Percentiles rank a stretch among this genome's conserved stretches.
These are phyloP conservation scores for Lipomyces lipofer DNA, from an alignment of 805 yeast species.

Conservation along the genomic window DNA sequence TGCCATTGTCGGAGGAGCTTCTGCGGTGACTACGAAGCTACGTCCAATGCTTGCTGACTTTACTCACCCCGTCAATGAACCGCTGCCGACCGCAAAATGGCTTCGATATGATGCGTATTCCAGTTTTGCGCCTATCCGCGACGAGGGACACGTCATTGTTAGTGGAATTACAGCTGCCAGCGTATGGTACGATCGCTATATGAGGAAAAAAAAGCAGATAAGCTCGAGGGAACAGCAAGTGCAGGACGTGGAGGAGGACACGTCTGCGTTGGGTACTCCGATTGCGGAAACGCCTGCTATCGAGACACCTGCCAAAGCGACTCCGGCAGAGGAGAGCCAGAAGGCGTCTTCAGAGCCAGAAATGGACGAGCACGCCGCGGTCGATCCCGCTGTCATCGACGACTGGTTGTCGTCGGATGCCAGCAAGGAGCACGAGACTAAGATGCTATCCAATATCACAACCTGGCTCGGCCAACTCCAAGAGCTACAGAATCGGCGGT, in stretches of 20 bases:
- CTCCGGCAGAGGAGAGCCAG: conserved; percentile 21
- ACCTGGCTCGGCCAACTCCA: conserved; percentile 52
- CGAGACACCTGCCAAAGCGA: conserved; percentile 7
- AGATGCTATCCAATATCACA: conserved; percentile 47
- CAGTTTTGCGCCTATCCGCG: conserved; percentile 66
- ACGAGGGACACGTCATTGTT: conserved; percentile 58
- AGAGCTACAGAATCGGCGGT: conserved; percentile 51
- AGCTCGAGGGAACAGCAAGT: conserved; percentile 3
- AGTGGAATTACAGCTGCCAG: conserved; percentile 41
- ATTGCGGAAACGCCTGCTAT: not conserved
- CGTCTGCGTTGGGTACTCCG: not conserved
- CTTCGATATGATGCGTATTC: conserved; percentile 51
- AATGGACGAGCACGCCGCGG: conserved; percentile 22
- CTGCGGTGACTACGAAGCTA: conserved; percentile 16
- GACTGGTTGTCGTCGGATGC: conserved; percentile 21
- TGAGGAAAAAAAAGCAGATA: conserved; percentile 29
- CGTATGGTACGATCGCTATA: conserved; percentile 46
- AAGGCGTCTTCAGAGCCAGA: conserved; percentile 23
- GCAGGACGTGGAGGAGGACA: not conserved
- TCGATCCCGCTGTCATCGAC: conserved; percentile 21
- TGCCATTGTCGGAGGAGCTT: conserved; percentile 15
- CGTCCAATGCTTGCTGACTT: conserved; percentile 26
- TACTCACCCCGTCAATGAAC: conserved; percentile 42
- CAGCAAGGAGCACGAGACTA: conserved; percentile 23
- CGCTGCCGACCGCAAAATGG: conserved; percentile 68